These are phyloP conservation scores for Clarireedia homoeocarpa DNA, from an alignment of 2,329 filamentous ascomycete genomes.

Conservation along the genomic window DNA sequence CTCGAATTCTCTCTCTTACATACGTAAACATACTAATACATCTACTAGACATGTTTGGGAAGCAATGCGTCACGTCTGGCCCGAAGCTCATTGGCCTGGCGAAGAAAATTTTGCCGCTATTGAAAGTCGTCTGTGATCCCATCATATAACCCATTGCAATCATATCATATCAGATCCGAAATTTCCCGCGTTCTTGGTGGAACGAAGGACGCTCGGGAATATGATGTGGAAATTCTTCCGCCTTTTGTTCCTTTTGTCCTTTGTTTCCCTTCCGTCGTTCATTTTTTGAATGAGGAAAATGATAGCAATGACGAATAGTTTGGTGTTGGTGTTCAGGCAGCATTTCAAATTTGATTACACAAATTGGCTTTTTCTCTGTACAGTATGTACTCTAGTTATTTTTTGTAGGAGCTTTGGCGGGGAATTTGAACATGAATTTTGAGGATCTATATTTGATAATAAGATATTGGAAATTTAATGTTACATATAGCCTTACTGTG, in stretches of 20 bases:
- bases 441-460: too few relatives aligned
- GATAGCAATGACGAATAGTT: too few relatives aligned
- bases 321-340: too few relatives aligned
- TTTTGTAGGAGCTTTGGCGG: too few relatives aligned
- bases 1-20: constrained; percentile 6
- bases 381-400: too few relatives aligned
- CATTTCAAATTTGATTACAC: too few relatives aligned
- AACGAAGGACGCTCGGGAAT: neutral
- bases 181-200: neutral
- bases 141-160: neutral
- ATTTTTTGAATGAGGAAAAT: too few relatives aligned
- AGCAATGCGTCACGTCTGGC: constrained; percentile 85
- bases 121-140: constrained; percentile 66
- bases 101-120: constrained; percentile 61
- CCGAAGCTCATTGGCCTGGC: constrained; percentile 76
- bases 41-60: constrained; percentile 78
- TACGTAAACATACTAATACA: neutral
- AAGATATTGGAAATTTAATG: too few relatives aligned
- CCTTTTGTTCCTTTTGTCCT: neutral
- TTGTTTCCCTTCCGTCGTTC: too few relatives aligned
- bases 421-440: too few relatives aligned
- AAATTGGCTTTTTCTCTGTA: too few relatives aligned
- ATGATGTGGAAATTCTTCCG: neutral
- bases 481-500: too few relatives aligned
- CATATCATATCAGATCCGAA: constrained; percentile 11